Base-by-base conservation (phyloP, 805 yeast genomes). In the Lipomyces starkeyi region DNA sequence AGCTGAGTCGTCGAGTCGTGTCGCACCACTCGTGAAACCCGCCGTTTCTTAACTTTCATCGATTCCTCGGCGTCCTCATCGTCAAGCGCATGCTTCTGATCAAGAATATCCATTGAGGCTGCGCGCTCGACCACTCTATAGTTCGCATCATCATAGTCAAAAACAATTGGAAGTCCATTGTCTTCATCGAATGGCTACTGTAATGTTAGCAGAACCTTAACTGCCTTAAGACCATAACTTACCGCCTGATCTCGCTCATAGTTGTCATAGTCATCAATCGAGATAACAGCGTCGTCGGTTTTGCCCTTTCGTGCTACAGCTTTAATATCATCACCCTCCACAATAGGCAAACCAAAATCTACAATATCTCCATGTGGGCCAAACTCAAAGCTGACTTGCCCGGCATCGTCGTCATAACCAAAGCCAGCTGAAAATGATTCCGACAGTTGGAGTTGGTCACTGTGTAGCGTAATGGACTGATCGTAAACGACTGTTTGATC, bases 371-470 rank as follows among this genome's bases (percentile, higher is more conserved):
- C 72, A 20, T 64, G 60, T 14, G 63, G 49, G 11, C 68, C 68
- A 53, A 69, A 67, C 58, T 69, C 72, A 43, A 69, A 69, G 3
- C 59, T 35, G 11, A 65, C 71, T 11, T 58, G 35, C n/a, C 72
- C 72, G 22, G 72, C 35, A 58, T 69, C 72, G 14, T 67, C 71
- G 34, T 69, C 62, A 25, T 35, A 34, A 3, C 53, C 66, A 13
- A 57, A 34, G 9, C 40, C 62, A 32, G 34, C 57, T 2, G 65
- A 57, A 29, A 53, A n/a, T 14, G 56, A 53, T 25, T 53, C 34
- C 34, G 56, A 53, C n/a, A 53, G 34, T 9, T 53, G n/a, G 34
- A 53, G 27, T 17, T 43, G 49, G 20, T 56, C 61, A 14, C 37
- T 22, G 17, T 25, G 34, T 61, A 37, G 32, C 3, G 22, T 20